Evolutionary conservation across 768 basidiomycete genomes (phyloP).

Genomic region (Epithele typhae): DNA sequence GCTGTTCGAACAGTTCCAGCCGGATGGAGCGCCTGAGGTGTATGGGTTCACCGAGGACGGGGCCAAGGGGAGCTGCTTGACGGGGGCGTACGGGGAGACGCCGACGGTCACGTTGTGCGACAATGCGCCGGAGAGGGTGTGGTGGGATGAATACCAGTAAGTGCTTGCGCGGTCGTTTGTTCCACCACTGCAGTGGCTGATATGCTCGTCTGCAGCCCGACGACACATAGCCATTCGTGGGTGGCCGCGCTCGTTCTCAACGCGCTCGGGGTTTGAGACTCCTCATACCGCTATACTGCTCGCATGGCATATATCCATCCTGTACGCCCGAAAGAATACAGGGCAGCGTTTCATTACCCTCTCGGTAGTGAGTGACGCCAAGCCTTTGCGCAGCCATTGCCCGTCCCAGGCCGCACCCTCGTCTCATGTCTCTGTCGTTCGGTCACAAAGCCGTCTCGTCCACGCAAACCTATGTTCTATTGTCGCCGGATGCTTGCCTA

Average conservation of each 20-base stretch:
- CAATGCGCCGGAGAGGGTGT: background rate
- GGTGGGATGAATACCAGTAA: conserved; percentile 3
- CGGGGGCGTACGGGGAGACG: background rate
- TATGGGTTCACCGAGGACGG: background rate
- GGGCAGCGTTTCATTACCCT: too few relatives aligned
- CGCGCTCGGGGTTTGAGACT: background rate
- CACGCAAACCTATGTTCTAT: too few relatives aligned
- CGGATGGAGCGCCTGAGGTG: background rate
- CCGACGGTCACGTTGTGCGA: background rate
- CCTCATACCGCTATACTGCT: too few relatives aligned
- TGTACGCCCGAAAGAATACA: too few relatives aligned
- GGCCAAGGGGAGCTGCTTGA: background rate
- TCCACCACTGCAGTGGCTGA: background rate
- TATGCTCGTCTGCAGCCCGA: background rate
- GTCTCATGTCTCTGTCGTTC: too few relatives aligned
- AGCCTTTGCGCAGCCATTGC: too few relatives aligned
- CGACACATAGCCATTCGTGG: conserved; percentile 1
- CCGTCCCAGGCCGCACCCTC: too few relatives aligned
- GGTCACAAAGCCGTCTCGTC: too few relatives aligned
- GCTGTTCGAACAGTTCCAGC: background rate
- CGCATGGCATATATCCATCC: too few relatives aligned
- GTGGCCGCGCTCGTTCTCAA: background rate
- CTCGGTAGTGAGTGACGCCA: too few relatives aligned
- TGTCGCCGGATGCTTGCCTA: too few relatives aligned
- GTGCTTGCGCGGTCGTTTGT: background rate